A percentile compares a stretch with the other conserved stretches of the same genome.
phyloP scores from a whole-genome alignment of 1,139 yeast species.

The Nakaseomyces uthaithaninus region DNA sequence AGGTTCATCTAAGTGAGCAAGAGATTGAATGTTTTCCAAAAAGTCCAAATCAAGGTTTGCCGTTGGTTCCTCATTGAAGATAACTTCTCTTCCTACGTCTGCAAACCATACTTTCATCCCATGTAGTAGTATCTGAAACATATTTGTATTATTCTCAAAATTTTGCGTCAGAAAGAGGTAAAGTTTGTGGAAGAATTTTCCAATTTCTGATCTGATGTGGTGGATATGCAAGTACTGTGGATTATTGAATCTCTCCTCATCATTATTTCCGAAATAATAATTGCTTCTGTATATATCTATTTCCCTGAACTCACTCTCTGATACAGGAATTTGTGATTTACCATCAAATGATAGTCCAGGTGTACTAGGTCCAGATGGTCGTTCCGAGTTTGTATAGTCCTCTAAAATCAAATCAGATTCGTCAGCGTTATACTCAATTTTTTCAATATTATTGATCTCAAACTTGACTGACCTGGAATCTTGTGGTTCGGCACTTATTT shows the following conservation, averaged over 20 bases:
- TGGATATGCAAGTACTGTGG: constrained; percentile 56
- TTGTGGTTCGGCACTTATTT: constrained; percentile 34
- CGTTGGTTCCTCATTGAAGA: constrained; percentile 49
- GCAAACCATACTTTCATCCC: constrained; percentile 74
- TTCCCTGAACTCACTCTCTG: constrained; percentile 38
- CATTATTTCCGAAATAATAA: constrained; percentile 39
- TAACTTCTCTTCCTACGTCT: constrained; percentile 71
- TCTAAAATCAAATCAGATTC: constrained; percentile 26
- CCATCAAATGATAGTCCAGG: constrained; percentile 20
- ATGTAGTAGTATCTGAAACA: constrained; percentile 57
- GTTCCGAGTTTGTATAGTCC: constrained; percentile 31
- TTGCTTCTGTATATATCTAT: constrained; percentile 51
- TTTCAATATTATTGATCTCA: constrained; percentile 38
- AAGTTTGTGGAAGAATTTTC: constrained; percentile 57
- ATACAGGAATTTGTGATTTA: constrained; percentile 20
- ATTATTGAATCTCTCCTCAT: constrained; percentile 42
- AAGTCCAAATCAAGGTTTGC: constrained; percentile 40
- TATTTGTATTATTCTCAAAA: constrained; percentile 60
- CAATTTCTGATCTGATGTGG: constrained; percentile 52
- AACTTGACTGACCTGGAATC: constrained; percentile 25
- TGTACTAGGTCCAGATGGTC: constrained; percentile 29
- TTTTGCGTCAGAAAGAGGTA: constrained; percentile 42
- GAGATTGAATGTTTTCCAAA: constrained; percentile 40
- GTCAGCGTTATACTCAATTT: constrained; percentile 29
- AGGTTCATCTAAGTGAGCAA: constrained; percentile 48